Base-by-base conservation (phyloP, 1,139 yeast genomes). In the Kluyveromyces marxianus region DNA sequence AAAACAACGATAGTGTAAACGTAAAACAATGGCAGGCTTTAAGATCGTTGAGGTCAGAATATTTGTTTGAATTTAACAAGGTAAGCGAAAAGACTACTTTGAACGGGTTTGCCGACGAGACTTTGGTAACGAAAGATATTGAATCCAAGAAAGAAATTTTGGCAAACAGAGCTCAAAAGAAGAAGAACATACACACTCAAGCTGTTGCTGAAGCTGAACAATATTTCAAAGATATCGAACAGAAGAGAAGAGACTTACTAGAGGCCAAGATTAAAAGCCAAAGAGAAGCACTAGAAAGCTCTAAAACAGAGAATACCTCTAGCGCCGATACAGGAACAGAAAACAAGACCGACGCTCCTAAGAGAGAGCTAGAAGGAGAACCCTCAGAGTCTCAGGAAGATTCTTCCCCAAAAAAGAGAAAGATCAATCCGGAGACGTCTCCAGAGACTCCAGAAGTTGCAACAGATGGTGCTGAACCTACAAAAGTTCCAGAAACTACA, bases 21-120 rank as follows among this genome's bases (percentile, higher is more conserved):
- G 55, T 61, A 4, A 54, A 54, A 44, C 58, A 58, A 35, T 62
- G 67, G 67, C 63, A 58, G 44, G 44, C 45, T 10, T 44, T 62
- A 37, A 57, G 67, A 28, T 50, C 52, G 3, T 44, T 62, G 30
- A 52, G 65, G 44, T 48, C 59, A 2, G 48, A 50, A 33, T 59
- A 54, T 48, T 38, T 62, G 25, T 60, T 58, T 44, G 50, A 58
- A 7, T 56, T 62, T 25, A 49, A 48, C 39, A 54, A 54, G 29
- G 52, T 57, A n/a, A 54, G 57, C 41, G 67, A 62, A 44, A 41
- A 39, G 1, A 42, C 50, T 7, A 65, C 65, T 21, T 41, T 56
- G 4, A 37, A 44, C 2, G 65, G 66, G 3, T 42, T 62, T 6
- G 60, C 59, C 44, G 55, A 56, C 39, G 27, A 44, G 8, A 32